These are phyloP conservation scores for Citrus australasica DNA, from an alignment of 345 rosid species.

Conservation along the genomic window DNA sequence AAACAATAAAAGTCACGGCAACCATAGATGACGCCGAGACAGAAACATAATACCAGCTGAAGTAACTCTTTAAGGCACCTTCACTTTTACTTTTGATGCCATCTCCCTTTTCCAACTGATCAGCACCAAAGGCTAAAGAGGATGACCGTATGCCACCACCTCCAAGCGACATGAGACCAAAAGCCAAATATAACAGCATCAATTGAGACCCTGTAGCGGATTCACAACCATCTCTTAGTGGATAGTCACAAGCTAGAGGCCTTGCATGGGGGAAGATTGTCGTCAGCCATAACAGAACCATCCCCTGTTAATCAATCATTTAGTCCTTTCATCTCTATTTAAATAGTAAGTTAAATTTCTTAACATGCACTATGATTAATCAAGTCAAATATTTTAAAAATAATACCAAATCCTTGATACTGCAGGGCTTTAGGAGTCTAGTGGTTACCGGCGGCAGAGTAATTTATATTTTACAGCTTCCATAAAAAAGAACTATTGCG, in stretches of 20 bases:
- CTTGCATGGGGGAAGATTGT: slow-evolving; percentile 27
- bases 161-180: slow-evolving; percentile 47
- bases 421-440: not conserved
- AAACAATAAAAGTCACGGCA: slow-evolving; percentile 43
- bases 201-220: slow-evolving; percentile 27
- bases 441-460: not conserved
- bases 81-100: slow-evolving; percentile 6
- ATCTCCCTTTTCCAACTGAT: slow-evolving; percentile 29
- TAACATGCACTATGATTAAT: no score
- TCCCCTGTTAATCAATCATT: slow-evolving; percentile 28
- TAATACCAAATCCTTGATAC: no score
- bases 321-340: no score
- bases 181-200: slow-evolving; percentile 32
- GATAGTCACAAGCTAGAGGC: slow-evolving; percentile 24
- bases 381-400: no score
- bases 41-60: slow-evolving; percentile 46
- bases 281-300: slow-evolving; percentile 38
- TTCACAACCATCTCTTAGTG: slow-evolving; percentile 17
- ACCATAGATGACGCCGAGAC: slow-evolving; percentile 23
- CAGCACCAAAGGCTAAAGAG: slow-evolving; percentile 56
- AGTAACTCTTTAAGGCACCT: slow-evolving; percentile 33
- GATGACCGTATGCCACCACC: slow-evolving; percentile 61
- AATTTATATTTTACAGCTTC: not conserved
- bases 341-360: no score
- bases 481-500: no score